These are phyloP conservation scores for Catenaria anguillulae DNA, from an alignment of 371 early-diverging fungal species.

Conservation along the genomic window DNA sequence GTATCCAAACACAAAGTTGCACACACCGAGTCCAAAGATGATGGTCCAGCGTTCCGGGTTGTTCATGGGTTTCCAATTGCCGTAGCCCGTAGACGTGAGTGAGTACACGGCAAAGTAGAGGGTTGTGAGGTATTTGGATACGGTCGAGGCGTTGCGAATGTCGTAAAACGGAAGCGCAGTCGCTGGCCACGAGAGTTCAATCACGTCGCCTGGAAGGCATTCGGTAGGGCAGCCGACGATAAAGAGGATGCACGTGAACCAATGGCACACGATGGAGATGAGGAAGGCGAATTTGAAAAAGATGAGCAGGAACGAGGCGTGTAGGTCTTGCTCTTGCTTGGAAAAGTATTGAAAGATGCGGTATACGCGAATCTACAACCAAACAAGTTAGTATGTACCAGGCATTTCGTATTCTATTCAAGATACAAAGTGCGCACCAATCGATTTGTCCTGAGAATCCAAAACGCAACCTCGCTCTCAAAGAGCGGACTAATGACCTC, in stretches of 20 bases:
- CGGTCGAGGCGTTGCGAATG: background rate
- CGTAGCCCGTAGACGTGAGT: background rate
- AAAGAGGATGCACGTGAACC: background rate
- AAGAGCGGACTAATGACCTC: background rate
- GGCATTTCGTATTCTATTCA: background rate
- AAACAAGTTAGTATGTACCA: background rate
- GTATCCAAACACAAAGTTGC: conserved; percentile 3
- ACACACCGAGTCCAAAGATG: background rate
- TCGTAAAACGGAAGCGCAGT: background rate
- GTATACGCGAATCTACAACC: background rate
- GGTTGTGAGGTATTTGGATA: background rate
- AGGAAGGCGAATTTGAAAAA: background rate
- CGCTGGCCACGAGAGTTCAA: background rate
- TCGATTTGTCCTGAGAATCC: background rate
- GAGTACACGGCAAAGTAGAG: background rate
- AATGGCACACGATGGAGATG: background rate
- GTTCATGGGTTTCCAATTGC: background rate
- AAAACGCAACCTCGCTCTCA: background rate
- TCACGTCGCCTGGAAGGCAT: background rate
- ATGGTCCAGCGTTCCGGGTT: background rate
- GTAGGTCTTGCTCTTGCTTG: background rate
- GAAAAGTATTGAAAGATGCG: background rate
- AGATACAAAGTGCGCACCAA: background rate
- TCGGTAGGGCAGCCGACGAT: background rate
- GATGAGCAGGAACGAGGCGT: background rate